Percentiles rank a stretch among this genome's conserved stretches.
phyloP scores from a whole-genome alignment of 2,329 filamentous ascomycete species.

The Diaporthe humulicola region DNA sequence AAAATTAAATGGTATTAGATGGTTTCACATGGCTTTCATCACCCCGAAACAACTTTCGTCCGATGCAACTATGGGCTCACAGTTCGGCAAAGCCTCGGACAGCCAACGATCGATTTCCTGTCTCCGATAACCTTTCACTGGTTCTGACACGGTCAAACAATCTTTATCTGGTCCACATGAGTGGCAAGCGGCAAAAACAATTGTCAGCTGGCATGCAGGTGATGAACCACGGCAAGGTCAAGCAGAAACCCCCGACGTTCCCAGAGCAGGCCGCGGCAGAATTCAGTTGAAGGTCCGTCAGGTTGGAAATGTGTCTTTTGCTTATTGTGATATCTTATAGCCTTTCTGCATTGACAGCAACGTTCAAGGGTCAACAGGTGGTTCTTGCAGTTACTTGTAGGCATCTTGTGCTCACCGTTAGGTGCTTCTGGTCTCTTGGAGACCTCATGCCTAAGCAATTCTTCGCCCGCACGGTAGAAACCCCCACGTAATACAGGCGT shows the following conservation, averaged over 20 bases:
- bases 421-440: neutral
- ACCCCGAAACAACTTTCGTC: neutral
- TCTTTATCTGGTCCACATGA: neutral
- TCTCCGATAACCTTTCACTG: neutral
- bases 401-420: neutral
- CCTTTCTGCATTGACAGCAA: neutral
- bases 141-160: neutral
- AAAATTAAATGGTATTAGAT: neutral
- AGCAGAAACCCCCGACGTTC: no score
- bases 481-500: neutral
- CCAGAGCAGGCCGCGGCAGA: neutral
- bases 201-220: neutral
- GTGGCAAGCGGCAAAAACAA: neutral
- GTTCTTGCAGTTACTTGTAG: neutral
- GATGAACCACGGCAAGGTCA: neutral
- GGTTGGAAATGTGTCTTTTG: neutral
- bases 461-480: neutral
- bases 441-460: neutral
- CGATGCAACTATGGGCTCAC: neutral
- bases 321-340: neutral
- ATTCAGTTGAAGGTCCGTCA: neutral
- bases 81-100: neutral
- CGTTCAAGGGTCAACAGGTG: neutral
- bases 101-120: neutral
- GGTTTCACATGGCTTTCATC: slow-evolving; percentile 3